A percentile compares a stretch with the other conserved stretches of the same genome.
Conservation (phyloP, 306 rosid genomes). For the Ormosia semicastrata region DNA sequence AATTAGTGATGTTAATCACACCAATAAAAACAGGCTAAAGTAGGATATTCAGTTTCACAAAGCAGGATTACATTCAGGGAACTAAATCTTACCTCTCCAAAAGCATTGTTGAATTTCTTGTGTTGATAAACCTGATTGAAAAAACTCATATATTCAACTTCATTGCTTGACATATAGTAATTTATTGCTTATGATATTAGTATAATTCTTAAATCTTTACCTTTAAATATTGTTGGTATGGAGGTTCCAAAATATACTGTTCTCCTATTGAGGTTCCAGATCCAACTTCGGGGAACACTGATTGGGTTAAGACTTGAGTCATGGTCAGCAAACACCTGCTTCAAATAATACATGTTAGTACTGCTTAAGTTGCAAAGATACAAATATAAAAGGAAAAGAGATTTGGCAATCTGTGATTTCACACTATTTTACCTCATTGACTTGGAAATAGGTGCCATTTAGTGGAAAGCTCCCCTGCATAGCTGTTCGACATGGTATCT, state of each 20-base stretch:
- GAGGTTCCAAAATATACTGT: constrained; percentile 74
- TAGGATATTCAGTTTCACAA: neutral
- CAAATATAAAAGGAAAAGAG: constrained; percentile 12
- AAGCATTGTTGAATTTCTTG: constrained; percentile 84
- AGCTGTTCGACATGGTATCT: constrained; percentile 97
- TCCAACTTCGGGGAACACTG: constrained; percentile 61
- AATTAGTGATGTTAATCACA: neutral
- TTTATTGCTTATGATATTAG: neutral
- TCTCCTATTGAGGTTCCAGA: constrained; percentile 60
- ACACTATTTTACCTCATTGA: constrained; percentile 70
- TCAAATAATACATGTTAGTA: neutral
- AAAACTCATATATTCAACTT: constrained; percentile 32
- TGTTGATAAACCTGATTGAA: constrained; percentile 71
- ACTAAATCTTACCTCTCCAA: constrained; percentile 74
- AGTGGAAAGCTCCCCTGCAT: constrained; percentile 95
- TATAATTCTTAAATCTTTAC: constrained; percentile 35
- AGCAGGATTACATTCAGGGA: constrained; percentile 19
- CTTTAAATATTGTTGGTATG: constrained; percentile 66
- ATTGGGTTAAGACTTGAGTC: constrained; percentile 57
- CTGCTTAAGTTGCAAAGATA: constrained; percentile 21
- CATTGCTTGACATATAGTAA: neutral
- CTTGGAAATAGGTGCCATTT: constrained; percentile 96
- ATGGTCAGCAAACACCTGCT: constrained; percentile 67
- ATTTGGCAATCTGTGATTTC: neutral
- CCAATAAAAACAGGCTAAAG: neutral